A percentile compares a stretch with the other conserved stretches of the same genome.
These are phyloP conservation scores for Peronosclerospora sorghi DNA, from an alignment of 352 stramenopile genomes.

Conservation along the genomic window DNA sequence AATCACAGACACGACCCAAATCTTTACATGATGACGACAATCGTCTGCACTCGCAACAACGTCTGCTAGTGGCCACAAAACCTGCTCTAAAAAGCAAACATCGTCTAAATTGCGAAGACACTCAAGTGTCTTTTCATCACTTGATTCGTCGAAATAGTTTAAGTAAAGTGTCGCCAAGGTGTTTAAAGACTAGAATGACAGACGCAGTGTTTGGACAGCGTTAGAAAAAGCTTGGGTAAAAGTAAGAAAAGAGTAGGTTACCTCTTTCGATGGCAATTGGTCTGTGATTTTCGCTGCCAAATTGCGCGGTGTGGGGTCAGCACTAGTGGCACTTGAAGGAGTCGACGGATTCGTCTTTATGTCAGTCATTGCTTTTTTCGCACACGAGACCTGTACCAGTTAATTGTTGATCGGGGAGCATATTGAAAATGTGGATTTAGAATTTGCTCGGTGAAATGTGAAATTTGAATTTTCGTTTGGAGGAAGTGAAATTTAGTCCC, in stretches of 20 bases:
- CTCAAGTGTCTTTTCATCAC: conserved; percentile 8
- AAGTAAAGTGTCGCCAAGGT: conserved; percentile 27
- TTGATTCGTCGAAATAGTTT: conserved; percentile 15
- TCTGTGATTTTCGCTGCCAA: conserved; percentile 6
- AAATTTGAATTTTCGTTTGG: too few relatives aligned
- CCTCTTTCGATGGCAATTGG: conserved; percentile 22
- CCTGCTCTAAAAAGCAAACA: conserved; percentile 39
- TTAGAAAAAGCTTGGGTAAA: conserved; percentile 2
- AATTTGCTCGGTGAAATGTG: too few relatives aligned
- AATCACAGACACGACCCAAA: conserved; percentile 34
- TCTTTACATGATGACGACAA: conserved; percentile 24
- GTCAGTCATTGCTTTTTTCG: too few relatives aligned
- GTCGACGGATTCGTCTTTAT: background rate
- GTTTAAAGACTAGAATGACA: conserved; percentile 15
- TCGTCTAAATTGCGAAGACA: conserved; percentile 18
- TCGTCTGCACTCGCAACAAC: conserved; percentile 9
- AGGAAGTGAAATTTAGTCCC: too few relatives aligned
- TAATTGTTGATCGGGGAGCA: too few relatives aligned
- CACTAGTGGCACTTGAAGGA: conserved; percentile 1
- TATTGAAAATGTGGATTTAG: too few relatives aligned
- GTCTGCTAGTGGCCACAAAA: conserved; percentile 32
- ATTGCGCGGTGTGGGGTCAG: conserved; percentile 2
- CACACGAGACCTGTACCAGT: too few relatives aligned
- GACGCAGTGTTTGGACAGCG: background rate
- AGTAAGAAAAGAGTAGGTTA: conserved; percentile 1